Percentiles rank a stretch among this genome's conserved stretches.
These are phyloP conservation scores for Colletotrichum destructivum DNA, from an alignment of 2,329 filamentous ascomycete species.

Conservation along the genomic window DNA sequence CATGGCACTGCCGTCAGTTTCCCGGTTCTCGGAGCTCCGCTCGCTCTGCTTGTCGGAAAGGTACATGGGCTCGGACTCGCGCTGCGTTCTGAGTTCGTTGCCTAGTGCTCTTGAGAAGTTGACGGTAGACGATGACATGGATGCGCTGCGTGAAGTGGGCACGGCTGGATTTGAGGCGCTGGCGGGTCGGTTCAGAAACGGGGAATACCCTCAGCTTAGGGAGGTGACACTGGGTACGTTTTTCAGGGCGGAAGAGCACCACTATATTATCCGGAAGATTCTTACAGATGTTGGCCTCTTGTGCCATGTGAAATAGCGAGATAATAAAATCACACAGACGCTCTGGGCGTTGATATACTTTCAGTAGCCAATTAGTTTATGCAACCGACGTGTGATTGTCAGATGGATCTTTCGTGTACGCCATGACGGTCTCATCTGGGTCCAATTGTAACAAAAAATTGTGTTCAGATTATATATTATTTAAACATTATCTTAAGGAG, in stretches of 20 bases:
- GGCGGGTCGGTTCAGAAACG: neutral
- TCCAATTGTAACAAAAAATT: neutral
- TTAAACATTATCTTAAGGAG: conserved; percentile 25
- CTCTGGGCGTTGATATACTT: neutral
- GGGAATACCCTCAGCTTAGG: neutral
- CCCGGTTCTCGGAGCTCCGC: neutral
- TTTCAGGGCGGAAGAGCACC: neutral
- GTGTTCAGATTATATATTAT: neutral
- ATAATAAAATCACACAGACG: neutral
- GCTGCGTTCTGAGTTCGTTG: neutral
- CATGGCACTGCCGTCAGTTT: no score
- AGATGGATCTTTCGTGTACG: neutral
- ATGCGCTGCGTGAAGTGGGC: neutral
- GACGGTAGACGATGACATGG: neutral
- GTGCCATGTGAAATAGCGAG: neutral
- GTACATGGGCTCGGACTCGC: neutral
- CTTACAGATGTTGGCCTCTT: neutral
- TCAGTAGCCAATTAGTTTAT: neutral
- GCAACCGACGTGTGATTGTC: neutral
- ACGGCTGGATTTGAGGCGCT: neutral
- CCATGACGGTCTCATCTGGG: neutral
- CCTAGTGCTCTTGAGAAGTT: neutral
- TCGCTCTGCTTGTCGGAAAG: neutral
- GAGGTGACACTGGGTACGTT: neutral
- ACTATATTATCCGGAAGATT: neutral